These are phyloP conservation scores for Geotrichum aggregatum DNA, from an alignment of 1,139 yeast genomes.

Conservation along the genomic window DNA sequence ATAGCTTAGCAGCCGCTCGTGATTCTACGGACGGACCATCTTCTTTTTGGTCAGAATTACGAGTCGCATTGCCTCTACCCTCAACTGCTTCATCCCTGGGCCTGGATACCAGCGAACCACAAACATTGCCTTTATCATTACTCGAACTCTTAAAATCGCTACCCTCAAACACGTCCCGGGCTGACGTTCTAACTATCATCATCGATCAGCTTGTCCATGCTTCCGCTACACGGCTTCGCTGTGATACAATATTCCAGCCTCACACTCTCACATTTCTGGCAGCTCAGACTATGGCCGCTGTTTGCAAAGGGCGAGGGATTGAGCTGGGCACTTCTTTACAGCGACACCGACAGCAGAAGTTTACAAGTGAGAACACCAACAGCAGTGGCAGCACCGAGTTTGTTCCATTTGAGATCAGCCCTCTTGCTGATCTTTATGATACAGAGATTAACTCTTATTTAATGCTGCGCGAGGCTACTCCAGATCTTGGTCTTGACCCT, in stretches of 20 bases:
- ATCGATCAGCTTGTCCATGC: slow-evolving; percentile 46
- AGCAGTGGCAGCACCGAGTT: no score
- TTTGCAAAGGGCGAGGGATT: slow-evolving; percentile 89
- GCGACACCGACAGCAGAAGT: no score
- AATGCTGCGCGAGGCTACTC: slow-evolving; percentile 32
- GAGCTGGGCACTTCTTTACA: slow-evolving; percentile 44
- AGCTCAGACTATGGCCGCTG: slow-evolving; percentile 67
- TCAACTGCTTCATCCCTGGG: neutral
- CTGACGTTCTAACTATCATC: slow-evolving; percentile 54
- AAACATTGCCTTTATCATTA: no score
- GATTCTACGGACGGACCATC: neutral
- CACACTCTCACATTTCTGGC: slow-evolving; percentile 83
- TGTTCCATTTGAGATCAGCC: slow-evolving; percentile 63
- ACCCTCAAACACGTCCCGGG: slow-evolving; percentile 30
- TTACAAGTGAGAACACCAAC: neutral
- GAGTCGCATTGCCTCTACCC: neutral
- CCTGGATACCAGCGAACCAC: neutral
- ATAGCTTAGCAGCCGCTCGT: neutral
- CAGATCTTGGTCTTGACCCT: no score
- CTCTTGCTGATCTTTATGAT: slow-evolving; percentile 67
- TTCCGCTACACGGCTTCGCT: slow-evolving; percentile 47
- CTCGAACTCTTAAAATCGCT: slow-evolving; percentile 12
- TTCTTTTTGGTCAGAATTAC: neutral
- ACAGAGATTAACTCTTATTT: slow-evolving; percentile 61
- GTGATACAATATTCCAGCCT: slow-evolving; percentile 62